Base-by-base conservation (phyloP, 2,329 filamentous ascomycete genomes). In the Diaporthe nobilis region DNA sequence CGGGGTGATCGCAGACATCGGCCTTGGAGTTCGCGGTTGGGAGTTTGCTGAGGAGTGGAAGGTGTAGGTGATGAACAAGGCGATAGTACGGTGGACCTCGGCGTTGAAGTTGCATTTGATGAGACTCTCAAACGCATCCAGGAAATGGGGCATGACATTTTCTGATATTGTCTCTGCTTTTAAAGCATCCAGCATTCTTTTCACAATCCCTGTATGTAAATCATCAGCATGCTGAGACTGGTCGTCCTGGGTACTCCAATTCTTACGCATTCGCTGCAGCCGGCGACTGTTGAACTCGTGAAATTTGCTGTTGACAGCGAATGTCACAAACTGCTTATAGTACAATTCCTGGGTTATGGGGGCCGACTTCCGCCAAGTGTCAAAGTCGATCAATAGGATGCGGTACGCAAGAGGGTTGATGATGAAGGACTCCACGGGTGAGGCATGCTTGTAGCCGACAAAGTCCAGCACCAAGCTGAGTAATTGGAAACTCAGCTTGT, bases 401-500 rank as follows among this genome's bases (percentile, higher is more conserved):
- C 97, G 93, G 84, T 98, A 99, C 5, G 96, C 97, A 77, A 99
- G 89, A 0, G 97, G 96, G 80, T 99, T 99, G 79, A 98, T 94
- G 82, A 99, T 97, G 80, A 98, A 94, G 1, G 96, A 98, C 75
- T 96, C 93, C 75, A 95, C 91, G 0, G 95, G 94, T 47, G 92
- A 89, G n/a, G 90, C 86, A 78, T 93, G 92, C 77, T 96, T 93
- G 83, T 98, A 98, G 4, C 97, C 97, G 76, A 98, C 92, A 82
- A 98, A 99, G 10, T 90, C 90, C 25, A 99, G 89, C 5, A 98
- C 91, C 34, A 96, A 86, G 75, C 92, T 92, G 8, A 99, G 88
- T 12, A 98, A 87, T 78, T 94, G 86, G 81, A 92, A 87, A 75
- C 88, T 86, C 77, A 92, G 81, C 78, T 85, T 86, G 74, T 92